Evolutionary conservation across 768 basidiomycete genomes (phyloP).

Genomic region (Boletus vermiculosoides): DNA sequence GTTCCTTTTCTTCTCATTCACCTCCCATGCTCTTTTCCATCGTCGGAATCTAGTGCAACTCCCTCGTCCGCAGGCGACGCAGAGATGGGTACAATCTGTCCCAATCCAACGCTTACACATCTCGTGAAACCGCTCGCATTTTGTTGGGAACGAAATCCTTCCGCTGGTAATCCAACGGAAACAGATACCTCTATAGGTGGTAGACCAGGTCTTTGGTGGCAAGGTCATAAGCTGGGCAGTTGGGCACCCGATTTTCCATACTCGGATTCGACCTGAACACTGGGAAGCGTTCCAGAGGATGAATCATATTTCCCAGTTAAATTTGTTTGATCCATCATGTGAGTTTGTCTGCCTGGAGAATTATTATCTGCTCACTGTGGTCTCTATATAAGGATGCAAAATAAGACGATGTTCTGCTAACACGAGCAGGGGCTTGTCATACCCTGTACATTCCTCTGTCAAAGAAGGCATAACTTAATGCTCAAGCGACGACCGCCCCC

Average conservation of each 20-base stretch:
- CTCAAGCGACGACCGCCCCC: background rate
- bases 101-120: constrained; percentile 22
- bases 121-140: constrained; percentile 24
- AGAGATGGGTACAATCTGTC: constrained; percentile 13
- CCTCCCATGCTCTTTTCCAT: constrained; percentile 47
- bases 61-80: background rate
- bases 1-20: constrained; percentile 81
- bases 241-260: constrained; percentile 17
- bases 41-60: background rate
- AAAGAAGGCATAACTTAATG: background rate
- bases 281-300: too few species aligned
- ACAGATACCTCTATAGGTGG: background rate
- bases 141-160: constrained; percentile 23
- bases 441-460: background rate
- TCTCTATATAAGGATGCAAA: background rate
- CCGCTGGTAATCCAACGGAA: background rate
- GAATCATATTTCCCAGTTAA: background rate
- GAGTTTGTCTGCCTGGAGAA: background rate
- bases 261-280: constrained; percentile 2
- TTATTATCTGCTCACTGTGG: background rate
- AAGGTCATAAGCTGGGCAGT: constrained; percentile 18
- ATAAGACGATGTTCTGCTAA: background rate
- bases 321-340: background rate
- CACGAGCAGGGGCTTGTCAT: background rate
- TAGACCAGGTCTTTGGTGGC: constrained; percentile 46